Conservation (phyloP, 495 filamentous ascomycete genomes). For the Polyplosphaeria fusca region DNA sequence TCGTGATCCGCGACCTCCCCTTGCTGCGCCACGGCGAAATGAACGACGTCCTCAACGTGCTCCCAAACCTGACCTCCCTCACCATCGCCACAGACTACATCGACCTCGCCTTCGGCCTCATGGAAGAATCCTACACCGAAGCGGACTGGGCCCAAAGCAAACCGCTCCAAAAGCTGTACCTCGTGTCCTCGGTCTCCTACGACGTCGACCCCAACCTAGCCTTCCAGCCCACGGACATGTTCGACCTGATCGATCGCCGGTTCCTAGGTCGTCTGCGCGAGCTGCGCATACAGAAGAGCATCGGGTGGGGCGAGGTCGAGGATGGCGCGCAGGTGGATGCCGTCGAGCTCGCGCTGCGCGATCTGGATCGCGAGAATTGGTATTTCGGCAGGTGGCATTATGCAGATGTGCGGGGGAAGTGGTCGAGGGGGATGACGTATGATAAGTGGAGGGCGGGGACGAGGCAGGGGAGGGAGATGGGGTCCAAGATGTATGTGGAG, state of each 20-base stretch:
- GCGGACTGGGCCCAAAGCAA: constrained; percentile 4
- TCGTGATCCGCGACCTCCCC: constrained; percentile 33
- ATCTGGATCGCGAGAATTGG: constrained; percentile 33
- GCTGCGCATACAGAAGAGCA: constrained; percentile 25
- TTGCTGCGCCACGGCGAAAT: constrained; percentile 22
- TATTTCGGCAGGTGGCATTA: constrained; percentile 32
- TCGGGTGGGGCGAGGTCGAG: constrained; percentile 27
- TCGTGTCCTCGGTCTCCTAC: constrained; percentile 6
- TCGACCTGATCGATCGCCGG: constrained; percentile 18
- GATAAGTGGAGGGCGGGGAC: constrained; percentile 10
- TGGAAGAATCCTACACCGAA: neutral
- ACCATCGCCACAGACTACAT: constrained; percentile 39
- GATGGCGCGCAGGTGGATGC: constrained; percentile 24
- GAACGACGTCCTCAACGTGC: constrained; percentile 30
- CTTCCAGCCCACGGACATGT: constrained; percentile 25
- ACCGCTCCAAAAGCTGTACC: constrained; percentile 21
- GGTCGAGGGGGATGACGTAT: constrained; percentile 5
- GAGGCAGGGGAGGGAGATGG: constrained; percentile 12
- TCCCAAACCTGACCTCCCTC: constrained; percentile 31
- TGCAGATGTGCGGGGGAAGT: constrained; percentile 7
- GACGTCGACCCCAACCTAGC: neutral
- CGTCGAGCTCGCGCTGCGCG: constrained; percentile 20
- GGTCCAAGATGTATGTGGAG: constrained; percentile 15
- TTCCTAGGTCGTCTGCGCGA: constrained; percentile 31
- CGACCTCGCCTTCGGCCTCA: constrained; percentile 16